Percentiles rank a stretch among this genome's conserved stretches.
phyloP scores from a whole-genome alignment of 306 rosid genomes.

The Begonia fuchsioides region DNA sequence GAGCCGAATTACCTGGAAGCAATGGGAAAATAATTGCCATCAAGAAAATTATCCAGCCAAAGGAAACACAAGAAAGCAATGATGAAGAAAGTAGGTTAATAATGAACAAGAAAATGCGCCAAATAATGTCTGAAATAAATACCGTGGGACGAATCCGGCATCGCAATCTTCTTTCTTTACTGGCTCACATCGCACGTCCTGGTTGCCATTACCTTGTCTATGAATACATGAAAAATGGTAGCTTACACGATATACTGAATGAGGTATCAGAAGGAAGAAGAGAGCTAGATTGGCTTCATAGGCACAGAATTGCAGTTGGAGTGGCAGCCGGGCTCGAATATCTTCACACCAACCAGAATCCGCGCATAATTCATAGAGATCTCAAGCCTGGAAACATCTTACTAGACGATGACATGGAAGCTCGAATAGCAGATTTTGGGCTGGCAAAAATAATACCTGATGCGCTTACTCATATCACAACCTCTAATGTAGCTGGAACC shows the following conservation, averaged over 20 bases:
- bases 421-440: constrained; percentile 90
- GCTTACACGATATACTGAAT: constrained; percentile 42
- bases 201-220: constrained; percentile 75
- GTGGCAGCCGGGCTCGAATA: constrained; percentile 77
- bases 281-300: constrained; percentile 49
- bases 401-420: constrained; percentile 84
- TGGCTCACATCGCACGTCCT: constrained; percentile 69
- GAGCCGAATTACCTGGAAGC: constrained; percentile 54
- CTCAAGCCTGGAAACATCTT: constrained; percentile 71
- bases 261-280: constrained; percentile 18
- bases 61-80: constrained; percentile 34
- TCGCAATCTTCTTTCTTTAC: constrained; percentile 59
- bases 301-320: constrained; percentile 63
- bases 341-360: constrained; percentile 54
- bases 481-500: constrained; percentile 70
- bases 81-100: constrained; percentile 55
- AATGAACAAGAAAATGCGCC: constrained; percentile 66
- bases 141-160: constrained; percentile 86
- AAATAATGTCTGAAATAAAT: constrained; percentile 62
- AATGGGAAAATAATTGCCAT: constrained; percentile 60
- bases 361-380: constrained; percentile 73
- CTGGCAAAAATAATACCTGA: constrained; percentile 81
- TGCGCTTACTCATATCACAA: constrained; percentile 47
- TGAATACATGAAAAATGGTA: constrained; percentile 88
- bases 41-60: constrained; percentile 66